Base-by-base conservation (phyloP, 176 grass and related monocot species). In the Thalia dealbata region DNA sequence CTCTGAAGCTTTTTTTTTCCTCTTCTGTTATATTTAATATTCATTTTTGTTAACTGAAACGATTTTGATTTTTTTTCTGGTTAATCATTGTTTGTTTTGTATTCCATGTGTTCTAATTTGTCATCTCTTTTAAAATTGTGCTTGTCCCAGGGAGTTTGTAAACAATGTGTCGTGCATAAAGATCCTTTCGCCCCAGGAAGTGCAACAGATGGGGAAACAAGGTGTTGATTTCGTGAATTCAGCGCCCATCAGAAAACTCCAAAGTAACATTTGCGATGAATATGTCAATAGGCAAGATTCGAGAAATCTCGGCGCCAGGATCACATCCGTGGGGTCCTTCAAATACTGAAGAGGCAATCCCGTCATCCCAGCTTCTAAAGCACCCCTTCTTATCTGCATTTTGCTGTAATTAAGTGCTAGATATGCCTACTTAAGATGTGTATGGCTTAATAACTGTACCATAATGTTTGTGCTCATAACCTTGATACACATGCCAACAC, bases 81-180 rank as follows among this genome's bases (percentile, higher is more conserved):
- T 44, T 15, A 6, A 72, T 52, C 42, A 7, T 72, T 52, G 24
- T 28, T 72, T 72, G 13, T 0, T 72, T 52, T 9, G 16, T 14
- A 43, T n/a, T 68, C 38, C 38, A 68, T 68, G 19, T 19, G 14
- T 63, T 23, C 12, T 58, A 23, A 19, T 64, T 64, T 26, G 80
- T 44, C 78, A 78, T 67, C 14, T 16, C 2, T 12, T 44, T 0
- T 3, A n/a, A n/a, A 63, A 2, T 56, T 73, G 44, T 15, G 44
- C 35, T 75, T 76, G 51, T 52, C 19, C 22, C 85, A 99, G 95
- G 87, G 95, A 99, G 78, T 99, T 99, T 78, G 95, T 99, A 71
- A 99, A 84, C 29, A 99, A 72, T 35, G 95, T 99, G 5, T 99
- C 83, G 50, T 91, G 87, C 85, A 99, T 99, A 82, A 99, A 91